Evolutionary conservation across 441 rosid genomes (phyloP).

Genomic region (Jatropha multifida): DNA sequence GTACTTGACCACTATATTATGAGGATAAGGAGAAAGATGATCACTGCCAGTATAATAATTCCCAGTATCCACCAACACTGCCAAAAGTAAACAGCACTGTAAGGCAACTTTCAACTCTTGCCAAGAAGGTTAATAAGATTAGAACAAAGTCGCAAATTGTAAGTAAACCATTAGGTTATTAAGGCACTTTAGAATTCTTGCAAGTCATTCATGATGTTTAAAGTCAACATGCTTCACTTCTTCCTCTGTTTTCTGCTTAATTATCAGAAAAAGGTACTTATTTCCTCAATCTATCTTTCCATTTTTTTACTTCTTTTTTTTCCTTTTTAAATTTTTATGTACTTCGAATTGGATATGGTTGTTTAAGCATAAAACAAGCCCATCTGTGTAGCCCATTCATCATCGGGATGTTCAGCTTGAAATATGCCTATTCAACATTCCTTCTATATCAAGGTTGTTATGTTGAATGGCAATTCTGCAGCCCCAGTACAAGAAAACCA

Average conservation of each 20-base stretch:
- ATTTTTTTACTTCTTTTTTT: background rate
- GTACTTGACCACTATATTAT: slow-evolving; percentile 35
- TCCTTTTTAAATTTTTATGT: background rate
- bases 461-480: background rate
- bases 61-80: slow-evolving; percentile 82
- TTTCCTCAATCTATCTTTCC: background rate
- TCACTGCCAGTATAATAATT: slow-evolving; percentile 44
- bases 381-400: background rate
- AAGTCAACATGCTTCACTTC: background rate
- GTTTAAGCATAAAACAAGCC: background rate
- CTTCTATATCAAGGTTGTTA: background rate
- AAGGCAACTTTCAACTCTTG: slow-evolving; percentile 10
- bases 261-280: background rate
- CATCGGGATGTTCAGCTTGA: background rate
- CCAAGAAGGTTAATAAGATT: background rate
- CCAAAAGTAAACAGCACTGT: slow-evolving; percentile 23
- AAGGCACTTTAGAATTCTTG: background rate
- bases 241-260: background rate
- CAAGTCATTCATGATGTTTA: background rate
- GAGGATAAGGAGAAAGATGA: slow-evolving; percentile 46
- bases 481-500: background rate
- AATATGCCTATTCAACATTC: background rate
- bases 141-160: background rate
- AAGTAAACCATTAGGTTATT: background rate
- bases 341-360: background rate